Conservation (phyloP, 768 basidiomycete genomes). For the Lactarius indigo region DNA sequence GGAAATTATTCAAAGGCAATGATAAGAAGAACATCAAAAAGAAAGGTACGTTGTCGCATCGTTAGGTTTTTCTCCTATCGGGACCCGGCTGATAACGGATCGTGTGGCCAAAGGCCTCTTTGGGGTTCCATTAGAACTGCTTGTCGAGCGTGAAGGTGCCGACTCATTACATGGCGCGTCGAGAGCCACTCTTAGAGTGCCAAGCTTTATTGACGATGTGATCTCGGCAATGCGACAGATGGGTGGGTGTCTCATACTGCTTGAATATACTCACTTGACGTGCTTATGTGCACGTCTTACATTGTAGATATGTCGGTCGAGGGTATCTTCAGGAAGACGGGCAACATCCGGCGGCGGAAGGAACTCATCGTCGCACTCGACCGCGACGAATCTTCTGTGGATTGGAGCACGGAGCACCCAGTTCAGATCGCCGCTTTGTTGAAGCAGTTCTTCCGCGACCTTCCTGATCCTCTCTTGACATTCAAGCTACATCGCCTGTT, state of each 20-base stretch:
- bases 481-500: slow-evolving; percentile 89
- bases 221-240: slow-evolving; percentile 98
- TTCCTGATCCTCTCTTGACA: slow-evolving; percentile 95
- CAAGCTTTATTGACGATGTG: slow-evolving; percentile 97
- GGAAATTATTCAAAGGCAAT: slow-evolving; percentile 84
- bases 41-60: slow-evolving; percentile 51
- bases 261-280: slow-evolving; percentile 3
- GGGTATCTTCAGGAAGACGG: slow-evolving; percentile 98
- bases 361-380: slow-evolving; percentile 91
- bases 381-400: slow-evolving; percentile 88
- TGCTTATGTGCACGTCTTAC: slow-evolving; percentile 1
- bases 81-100: slow-evolving; percentile 19
- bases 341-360: slow-evolving; percentile 91
- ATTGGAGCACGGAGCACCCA: slow-evolving; percentile 90
- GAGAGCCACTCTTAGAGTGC: slow-evolving; percentile 77
- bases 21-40: slow-evolving; percentile 92
- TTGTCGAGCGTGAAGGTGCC: slow-evolving; percentile 93
- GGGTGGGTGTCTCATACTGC: slow-evolving; percentile 55
- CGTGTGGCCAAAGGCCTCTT: slow-evolving; percentile 67
- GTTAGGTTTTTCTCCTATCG: neutral
- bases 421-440: slow-evolving; percentile 95
- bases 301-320: slow-evolving; percentile 93
- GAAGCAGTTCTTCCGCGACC: slow-evolving; percentile 94
- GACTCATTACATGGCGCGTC: slow-evolving; percentile 92
- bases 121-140: slow-evolving; percentile 84